These are phyloP conservation scores for Lophium mytilinum DNA, from an alignment of 495 filamentous ascomycete genomes.

Conservation along the genomic window DNA sequence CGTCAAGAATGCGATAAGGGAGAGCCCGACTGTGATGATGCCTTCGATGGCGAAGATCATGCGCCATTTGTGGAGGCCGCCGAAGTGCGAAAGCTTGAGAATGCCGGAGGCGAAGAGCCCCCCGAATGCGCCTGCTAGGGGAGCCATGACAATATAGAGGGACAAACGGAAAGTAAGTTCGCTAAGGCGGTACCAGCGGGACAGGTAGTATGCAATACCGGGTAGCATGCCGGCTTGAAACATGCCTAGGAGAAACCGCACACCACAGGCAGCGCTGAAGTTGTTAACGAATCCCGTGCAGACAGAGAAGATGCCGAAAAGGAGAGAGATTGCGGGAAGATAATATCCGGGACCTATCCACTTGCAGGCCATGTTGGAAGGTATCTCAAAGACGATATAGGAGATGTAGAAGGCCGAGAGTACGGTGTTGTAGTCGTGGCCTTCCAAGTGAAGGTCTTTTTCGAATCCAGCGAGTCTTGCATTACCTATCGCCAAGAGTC, in stretches of 20 bases:
- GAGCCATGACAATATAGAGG: slow-evolving; percentile 50
- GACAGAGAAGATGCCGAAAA: slow-evolving; percentile 43
- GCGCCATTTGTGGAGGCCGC: slow-evolving; percentile 31
- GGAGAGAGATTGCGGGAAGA: slow-evolving; percentile 39
- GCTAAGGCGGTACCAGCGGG: slow-evolving; percentile 60
- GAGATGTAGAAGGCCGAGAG: slow-evolving; percentile 30
- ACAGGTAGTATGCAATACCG: slow-evolving; percentile 66
- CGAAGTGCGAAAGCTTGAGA: slow-evolving; percentile 39
- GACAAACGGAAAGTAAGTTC: slow-evolving; percentile 56
- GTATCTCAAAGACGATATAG: slow-evolving; percentile 35
- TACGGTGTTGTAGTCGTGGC: slow-evolving; percentile 28
- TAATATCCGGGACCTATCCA: slow-evolving; percentile 46
- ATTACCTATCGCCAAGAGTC: slow-evolving; percentile 22
- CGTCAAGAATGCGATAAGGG: slow-evolving; percentile 24
- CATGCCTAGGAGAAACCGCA: slow-evolving; percentile 44
- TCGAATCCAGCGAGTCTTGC: slow-evolving; percentile 48
- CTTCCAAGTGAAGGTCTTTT: slow-evolving; percentile 28
- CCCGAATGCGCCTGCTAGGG: slow-evolving; percentile 62
- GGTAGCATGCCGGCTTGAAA: slow-evolving; percentile 64
- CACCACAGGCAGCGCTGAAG: slow-evolving; percentile 36
- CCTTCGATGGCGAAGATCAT: slow-evolving; percentile 33
- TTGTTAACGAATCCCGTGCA: slow-evolving; percentile 43
- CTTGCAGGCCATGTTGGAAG: slow-evolving; percentile 40
- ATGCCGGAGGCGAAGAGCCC: slow-evolving; percentile 58
- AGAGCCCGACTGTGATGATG: slow-evolving; percentile 26